A percentile compares a stretch with the other conserved stretches of the same genome.
These are phyloP conservation scores for Spathaspora gorwiae DNA, from an alignment of 805 yeast species.

Conservation along the genomic window DNA sequence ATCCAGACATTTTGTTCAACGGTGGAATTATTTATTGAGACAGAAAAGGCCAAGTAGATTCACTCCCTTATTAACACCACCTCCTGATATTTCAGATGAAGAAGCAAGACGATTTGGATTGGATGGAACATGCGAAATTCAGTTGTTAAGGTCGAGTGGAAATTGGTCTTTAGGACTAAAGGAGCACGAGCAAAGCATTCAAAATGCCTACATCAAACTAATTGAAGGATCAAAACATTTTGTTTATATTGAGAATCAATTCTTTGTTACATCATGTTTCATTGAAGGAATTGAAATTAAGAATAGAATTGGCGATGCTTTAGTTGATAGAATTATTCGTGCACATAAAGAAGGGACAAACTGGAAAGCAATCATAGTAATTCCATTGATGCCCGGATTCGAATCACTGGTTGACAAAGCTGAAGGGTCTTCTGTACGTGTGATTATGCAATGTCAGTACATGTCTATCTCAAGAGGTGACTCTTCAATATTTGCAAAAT, in stretches of 20 bases:
- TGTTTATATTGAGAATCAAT: conserved; percentile 93
- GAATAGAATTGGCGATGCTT: conserved; percentile 91
- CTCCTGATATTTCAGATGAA: conserved; percentile 74
- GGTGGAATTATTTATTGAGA: conserved; percentile 92
- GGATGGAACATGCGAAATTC: conserved; percentile 88
- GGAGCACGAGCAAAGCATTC: conserved; percentile 83
- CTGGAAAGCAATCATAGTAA: conserved; percentile 89
- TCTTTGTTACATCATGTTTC: conserved; percentile 84
- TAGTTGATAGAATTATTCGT: conserved; percentile 90
- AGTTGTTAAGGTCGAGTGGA: conserved; percentile 83
- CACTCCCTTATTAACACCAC: conserved; percentile 90
- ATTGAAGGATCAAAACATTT: conserved; percentile 92
- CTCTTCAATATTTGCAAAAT: conserved; percentile 78
- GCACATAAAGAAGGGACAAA: conserved; percentile 72
- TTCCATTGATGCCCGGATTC: conserved; percentile 98
- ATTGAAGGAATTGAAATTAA: conserved; percentile 80
- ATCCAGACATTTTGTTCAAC: conserved; percentile 90
- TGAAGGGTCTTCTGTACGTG: conserved; percentile 91
- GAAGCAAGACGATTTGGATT: conserved; percentile 61
- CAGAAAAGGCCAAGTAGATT: conserved; percentile 93
- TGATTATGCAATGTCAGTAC: conserved; percentile 94
- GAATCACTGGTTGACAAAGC: conserved; percentile 88
- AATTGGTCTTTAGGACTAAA: conserved; percentile 90
- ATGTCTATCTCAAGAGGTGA: conserved; percentile 90
- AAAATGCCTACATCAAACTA: conserved; percentile 83